Base-by-base conservation (phyloP, 495 filamentous ascomycete genomes). In the Tuber melanosporum region DNA sequence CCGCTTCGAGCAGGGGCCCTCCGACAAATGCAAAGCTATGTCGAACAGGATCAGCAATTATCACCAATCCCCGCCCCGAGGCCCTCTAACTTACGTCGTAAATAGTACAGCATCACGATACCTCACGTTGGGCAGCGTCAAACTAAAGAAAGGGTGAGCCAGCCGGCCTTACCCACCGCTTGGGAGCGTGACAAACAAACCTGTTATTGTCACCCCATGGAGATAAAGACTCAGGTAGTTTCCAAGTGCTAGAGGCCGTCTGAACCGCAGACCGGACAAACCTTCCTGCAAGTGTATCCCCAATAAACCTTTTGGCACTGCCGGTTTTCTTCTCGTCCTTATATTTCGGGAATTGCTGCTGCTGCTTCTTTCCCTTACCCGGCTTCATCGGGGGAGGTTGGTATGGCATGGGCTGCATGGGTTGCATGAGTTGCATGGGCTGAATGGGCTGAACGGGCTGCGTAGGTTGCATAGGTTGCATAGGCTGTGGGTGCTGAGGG, bases 121-220 rank as follows among this genome's bases (percentile, higher is more conserved):
- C 15, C 84, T 84, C 12, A 85, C 83, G 71, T 85, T 85, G 36
- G 84, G 84, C n/a, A 85, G 82, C 26, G 84, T 85, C 44, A 85
- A 83, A 39, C 84, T 85, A 70, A 26, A 44, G 2, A 10, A 73
- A 70, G 57, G 44, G 15, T 12, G 10, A 71, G 32, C 69, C 36
- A 78, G 49, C 12, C 20, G 49, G n/a, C 43, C 47, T 57, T 9
- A 14, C 45, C 72, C n/a, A 45, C 8, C 26, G 3, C 47, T 7
- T 1, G 43, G 57, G 22, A 66, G 2, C 44, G 22, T 42, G 26
- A 14, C 42, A 15, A 7, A 22, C 74, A 52, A 47, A 78, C 77
- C 74, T 72, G 36, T 85, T 85, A 74, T 85, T 85, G 75, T 85
- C 84, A 43, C 84, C 84, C 84, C 83, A 85, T 17, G 84, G 84